Percentiles rank a stretch among this genome's conserved stretches.
phyloP scores from a whole-genome alignment of 129 eudicot species.

The Lactuca saligna region DNA sequence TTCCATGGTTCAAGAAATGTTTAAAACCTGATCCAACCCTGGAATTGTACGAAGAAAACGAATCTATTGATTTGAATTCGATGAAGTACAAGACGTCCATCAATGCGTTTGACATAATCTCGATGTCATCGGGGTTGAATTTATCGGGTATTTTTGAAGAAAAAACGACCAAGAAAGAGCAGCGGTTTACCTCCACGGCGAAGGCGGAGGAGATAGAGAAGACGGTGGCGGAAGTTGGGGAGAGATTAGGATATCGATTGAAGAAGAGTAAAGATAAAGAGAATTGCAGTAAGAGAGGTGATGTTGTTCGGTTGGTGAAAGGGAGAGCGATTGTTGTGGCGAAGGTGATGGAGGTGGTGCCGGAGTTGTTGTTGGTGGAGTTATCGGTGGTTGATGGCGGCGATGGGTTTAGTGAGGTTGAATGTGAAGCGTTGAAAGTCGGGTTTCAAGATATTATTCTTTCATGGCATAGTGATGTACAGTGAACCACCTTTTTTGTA shows the following conservation, averaged over 20 bases:
- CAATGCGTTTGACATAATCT: conserved; percentile 85
- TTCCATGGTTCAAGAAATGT: conserved; percentile 64
- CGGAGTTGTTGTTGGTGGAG: conserved; percentile 65
- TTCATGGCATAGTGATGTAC: conserved; percentile 43
- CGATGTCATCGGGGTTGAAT: conserved; percentile 78
- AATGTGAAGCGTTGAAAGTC: conserved; percentile 64
- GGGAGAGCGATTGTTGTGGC: conserved; percentile 50
- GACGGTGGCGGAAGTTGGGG: conserved; percentile 50
- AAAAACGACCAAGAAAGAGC: conserved; percentile 36
- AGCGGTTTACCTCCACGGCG: conserved; percentile 48
- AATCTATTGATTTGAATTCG: conserved; percentile 10
- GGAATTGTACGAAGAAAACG: conserved; percentile 24
- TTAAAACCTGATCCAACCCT: conserved; percentile 4
- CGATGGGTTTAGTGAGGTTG: conserved; percentile 45
- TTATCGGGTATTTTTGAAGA: conserved; percentile 66
- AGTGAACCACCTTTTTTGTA: conserved; percentile 35
- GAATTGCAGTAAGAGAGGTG: background rate
- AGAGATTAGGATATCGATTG: conserved; percentile 47
- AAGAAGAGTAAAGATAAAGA: conserved; percentile 43
- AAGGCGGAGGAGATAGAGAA: conserved; percentile 48
- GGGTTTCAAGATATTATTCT: conserved; percentile 55
- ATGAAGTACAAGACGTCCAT: conserved; percentile 23
- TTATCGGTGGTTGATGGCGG: conserved; percentile 54
- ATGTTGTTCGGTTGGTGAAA: conserved; percentile 47
- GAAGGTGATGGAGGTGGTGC: conserved; percentile 56